phyloP scores from a whole-genome alignment of 2,329 filamentous ascomycete species.

The Colletotrichum ledebouriae region DNA sequence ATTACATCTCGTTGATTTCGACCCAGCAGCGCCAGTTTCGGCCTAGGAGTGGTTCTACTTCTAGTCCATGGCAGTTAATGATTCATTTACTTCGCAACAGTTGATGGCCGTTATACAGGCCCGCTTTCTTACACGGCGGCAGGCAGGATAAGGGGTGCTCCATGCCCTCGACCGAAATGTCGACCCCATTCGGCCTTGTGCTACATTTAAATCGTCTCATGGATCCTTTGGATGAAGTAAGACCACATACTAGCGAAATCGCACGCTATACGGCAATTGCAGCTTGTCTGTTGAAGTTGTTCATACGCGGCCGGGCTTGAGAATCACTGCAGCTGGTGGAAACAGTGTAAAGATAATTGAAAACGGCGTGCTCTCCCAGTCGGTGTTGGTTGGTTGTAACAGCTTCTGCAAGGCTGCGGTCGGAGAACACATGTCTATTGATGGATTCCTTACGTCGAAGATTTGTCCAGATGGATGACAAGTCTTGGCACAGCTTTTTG shows the following conservation, averaged over 20 bases:
- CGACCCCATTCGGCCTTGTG: conserved; percentile 2
- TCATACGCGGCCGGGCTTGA: conserved; percentile 8
- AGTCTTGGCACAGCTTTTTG: conserved; percentile 11
- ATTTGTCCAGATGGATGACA: background rate
- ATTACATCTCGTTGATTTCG: background rate
- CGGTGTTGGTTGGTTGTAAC: conserved; percentile 1
- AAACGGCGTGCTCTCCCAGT: background rate
- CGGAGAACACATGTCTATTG: conserved; percentile 1
- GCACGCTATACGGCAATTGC: background rate
- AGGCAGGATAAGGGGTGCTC: background rate
- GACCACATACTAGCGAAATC: background rate
- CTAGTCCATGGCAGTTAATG: background rate
- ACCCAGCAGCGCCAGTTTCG: conserved; percentile 5
- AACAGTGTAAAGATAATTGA: conserved; percentile 9
- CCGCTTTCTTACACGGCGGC: background rate
- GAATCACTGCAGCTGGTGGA: background rate
- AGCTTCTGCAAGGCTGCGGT: conserved; percentile 36
- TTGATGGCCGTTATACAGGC: background rate
- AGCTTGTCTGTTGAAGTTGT: background rate
- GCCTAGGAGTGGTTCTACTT: background rate
- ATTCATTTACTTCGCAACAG: conserved; percentile 3
- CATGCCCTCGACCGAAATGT: background rate
- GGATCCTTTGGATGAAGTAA: background rate
- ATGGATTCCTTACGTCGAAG: background rate
- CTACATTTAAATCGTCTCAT: conserved; percentile 1